Conservation (phyloP, 257 asterid genomes). For the Solanum pinnatisectum region DNA sequence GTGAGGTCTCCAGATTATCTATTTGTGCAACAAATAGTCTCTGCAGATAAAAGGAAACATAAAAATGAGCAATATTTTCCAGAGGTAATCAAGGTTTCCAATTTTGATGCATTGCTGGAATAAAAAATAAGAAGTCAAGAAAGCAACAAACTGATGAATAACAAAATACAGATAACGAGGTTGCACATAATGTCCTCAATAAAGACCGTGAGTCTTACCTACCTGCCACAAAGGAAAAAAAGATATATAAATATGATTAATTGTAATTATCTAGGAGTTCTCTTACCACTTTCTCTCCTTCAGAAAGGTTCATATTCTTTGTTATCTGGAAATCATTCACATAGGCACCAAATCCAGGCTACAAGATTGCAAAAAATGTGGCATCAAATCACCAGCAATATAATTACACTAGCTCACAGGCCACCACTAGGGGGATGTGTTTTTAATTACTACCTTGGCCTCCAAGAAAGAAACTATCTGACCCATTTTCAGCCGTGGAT, state of each 20-base stretch:
- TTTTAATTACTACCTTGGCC: constrained; percentile 44
- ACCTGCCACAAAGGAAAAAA: neutral
- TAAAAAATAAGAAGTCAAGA: neutral
- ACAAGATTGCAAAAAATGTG: constrained; percentile 17
- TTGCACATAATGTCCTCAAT: neutral
- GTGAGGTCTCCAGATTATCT: constrained; percentile 60
- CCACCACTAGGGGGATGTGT: neutral
- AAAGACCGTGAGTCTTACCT: neutral
- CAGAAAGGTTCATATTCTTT: constrained; percentile 33
- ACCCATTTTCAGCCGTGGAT: constrained; percentile 69
- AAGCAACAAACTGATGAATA: neutral
- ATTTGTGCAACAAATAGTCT: constrained; percentile 62
- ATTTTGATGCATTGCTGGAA: neutral
- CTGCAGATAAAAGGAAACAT: constrained; percentile 36
- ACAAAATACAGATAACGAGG: neutral
- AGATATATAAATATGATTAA: neutral
- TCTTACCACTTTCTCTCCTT: constrained; percentile 62
- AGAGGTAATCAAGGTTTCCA: neutral
- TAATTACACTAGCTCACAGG: neutral
- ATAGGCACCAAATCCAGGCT: constrained; percentile 86
- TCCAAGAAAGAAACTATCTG: constrained; percentile 50
- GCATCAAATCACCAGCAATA: constrained; percentile 1
- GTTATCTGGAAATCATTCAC: constrained; percentile 64
- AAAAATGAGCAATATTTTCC: neutral
- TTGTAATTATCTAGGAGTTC: neutral